These are phyloP conservation scores for Diaporthe longicolla DNA, from an alignment of 2,329 filamentous ascomycete species.

Conservation along the genomic window DNA sequence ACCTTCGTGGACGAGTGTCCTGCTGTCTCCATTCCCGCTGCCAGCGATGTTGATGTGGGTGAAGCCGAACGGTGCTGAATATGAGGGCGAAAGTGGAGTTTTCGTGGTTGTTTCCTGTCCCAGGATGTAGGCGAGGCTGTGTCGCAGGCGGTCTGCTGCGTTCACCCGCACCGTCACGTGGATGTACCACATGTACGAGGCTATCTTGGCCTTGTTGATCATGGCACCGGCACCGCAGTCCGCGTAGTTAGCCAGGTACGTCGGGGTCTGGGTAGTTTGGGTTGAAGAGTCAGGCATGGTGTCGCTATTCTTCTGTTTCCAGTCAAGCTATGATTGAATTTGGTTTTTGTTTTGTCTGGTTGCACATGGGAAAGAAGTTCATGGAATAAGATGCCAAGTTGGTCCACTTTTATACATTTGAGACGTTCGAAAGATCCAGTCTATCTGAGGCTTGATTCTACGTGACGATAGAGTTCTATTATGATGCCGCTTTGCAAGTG, in stretches of 20 bases:
- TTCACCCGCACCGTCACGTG: constrained; percentile 39
- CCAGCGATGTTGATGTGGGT: background rate
- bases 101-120: background rate
- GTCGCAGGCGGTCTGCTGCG: constrained; percentile 34
- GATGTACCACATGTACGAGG: constrained; percentile 41
- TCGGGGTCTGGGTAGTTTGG: background rate
- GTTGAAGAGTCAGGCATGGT: background rate
- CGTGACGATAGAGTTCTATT: background rate
- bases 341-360: background rate
- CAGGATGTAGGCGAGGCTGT: constrained; percentile 21
- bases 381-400: background rate
- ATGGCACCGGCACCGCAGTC: background rate
- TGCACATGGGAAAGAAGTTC: background rate
- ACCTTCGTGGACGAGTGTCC: background rate
- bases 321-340: background rate
- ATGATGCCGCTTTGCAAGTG: background rate
- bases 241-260: background rate
- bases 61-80: background rate
- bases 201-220: background rate
- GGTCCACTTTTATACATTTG: background rate
- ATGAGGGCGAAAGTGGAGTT: background rate
- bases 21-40: background rate
- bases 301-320: background rate
- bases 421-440: no score
- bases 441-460: background rate